Percentiles rank a stretch among this genome's conserved stretches.
phyloP scores from a whole-genome alignment of 352 stramenopile species.

The Aphanomyces euteiches region DNA sequence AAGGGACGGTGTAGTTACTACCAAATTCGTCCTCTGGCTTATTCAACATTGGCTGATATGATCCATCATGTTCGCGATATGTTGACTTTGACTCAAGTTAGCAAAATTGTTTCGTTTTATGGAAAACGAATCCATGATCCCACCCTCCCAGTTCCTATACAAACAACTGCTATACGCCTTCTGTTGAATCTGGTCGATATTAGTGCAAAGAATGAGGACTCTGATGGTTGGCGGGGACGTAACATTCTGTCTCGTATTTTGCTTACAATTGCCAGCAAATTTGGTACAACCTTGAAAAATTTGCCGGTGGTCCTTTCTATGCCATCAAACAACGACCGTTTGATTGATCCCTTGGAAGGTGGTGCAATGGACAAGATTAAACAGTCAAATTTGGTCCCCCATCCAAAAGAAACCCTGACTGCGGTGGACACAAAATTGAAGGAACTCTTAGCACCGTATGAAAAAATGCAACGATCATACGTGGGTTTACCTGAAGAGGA shows the following conservation, averaged over 20 bases:
- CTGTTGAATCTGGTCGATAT: slow-evolving; percentile 97
- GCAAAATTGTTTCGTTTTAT: slow-evolving; percentile 92
- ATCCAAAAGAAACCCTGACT: slow-evolving; percentile 48
- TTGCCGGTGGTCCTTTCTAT: slow-evolving; percentile 63
- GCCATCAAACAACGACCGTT: slow-evolving; percentile 42
- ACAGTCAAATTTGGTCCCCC: slow-evolving; percentile 69
- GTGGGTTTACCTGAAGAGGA: slow-evolving; percentile 71
- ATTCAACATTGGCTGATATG: slow-evolving; percentile 97
- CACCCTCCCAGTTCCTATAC: slow-evolving; percentile 92
- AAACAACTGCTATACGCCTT: slow-evolving; percentile 94
- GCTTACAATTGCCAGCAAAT: slow-evolving; percentile 93
- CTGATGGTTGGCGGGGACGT: slow-evolving; percentile 80
- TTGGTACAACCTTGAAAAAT: slow-evolving; percentile 82
- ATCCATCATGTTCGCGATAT: slow-evolving; percentile 95
- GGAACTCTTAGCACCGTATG: slow-evolving; percentile 50
- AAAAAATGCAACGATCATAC: slow-evolving; percentile 44
- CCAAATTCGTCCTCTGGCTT: slow-evolving; percentile 92
- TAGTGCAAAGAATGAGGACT: slow-evolving; percentile 93
- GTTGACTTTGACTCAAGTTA: slow-evolving; percentile 94
- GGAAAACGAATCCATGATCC: slow-evolving; percentile 90
- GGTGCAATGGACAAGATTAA: slow-evolving; percentile 87
- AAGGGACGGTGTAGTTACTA: slow-evolving; percentile 77
- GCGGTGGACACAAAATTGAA: slow-evolving; percentile 76
- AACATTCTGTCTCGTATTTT: slow-evolving; percentile 89
- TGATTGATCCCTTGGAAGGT: slow-evolving; percentile 65